Conservation (phyloP, 805 yeast genomes). For the Clavispora carvajalis region DNA sequence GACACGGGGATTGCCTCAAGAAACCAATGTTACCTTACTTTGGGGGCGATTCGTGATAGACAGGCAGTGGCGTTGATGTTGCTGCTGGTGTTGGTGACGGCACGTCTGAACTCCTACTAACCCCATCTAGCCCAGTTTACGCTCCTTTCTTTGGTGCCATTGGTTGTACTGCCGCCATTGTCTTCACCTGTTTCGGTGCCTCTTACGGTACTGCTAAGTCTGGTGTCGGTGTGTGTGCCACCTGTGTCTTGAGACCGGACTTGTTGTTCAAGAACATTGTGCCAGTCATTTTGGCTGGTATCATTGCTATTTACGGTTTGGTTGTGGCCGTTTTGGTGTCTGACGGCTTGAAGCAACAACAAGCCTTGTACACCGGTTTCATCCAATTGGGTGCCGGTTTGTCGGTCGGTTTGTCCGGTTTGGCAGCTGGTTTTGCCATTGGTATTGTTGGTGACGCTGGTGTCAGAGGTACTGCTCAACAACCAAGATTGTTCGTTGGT, state of each 20-base stretch:
- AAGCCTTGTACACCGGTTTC: slow-evolving; percentile 94
- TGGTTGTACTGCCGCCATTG: slow-evolving; percentile 99
- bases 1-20: no score
- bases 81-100: not conserved
- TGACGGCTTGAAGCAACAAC: slow-evolving; percentile 80
- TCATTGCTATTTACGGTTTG: slow-evolving; percentile 95
- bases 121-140: slow-evolving; percentile 25
- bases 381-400: slow-evolving; percentile 98
- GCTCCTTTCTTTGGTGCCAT: slow-evolving; percentile 96
- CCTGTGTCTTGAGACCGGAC: slow-evolving; percentile 96
- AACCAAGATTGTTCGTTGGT: slow-evolving; percentile 97
- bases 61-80: not conserved
- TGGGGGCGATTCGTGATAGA: no score
- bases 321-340: slow-evolving; percentile 95
- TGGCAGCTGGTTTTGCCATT: slow-evolving; percentile 98
- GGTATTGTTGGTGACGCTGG: slow-evolving; percentile 99
- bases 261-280: slow-evolving; percentile 87
- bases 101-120: not conserved
- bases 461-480: slow-evolving; percentile 97
- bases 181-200: slow-evolving; percentile 98
- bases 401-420: slow-evolving; percentile 93
- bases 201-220: slow-evolving; percentile 99
- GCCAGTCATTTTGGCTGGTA: slow-evolving; percentile 99
- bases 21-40: not conserved
- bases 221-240: slow-evolving; percentile 99